Percentiles rank a stretch among this genome's conserved stretches.
phyloP scores from a whole-genome alignment of 2,329 filamentous ascomycete genomes.

The Trichoderma sp. region DNA sequence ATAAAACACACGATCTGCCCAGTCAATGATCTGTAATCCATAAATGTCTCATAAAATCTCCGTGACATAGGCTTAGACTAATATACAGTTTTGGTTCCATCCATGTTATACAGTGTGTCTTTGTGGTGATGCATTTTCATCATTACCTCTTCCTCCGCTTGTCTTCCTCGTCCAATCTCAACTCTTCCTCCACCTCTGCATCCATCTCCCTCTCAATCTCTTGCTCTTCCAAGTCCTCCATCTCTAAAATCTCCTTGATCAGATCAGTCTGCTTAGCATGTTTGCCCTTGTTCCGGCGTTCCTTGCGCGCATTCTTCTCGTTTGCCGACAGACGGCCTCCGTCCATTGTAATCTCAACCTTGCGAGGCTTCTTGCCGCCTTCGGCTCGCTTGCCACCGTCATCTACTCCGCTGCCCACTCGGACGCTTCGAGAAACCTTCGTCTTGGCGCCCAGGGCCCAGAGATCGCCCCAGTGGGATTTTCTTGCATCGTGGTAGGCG shows the following conservation, averaged over 20 bases:
- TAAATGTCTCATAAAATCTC: background rate
- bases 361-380: constrained; percentile 42
- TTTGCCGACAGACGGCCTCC: constrained; percentile 40
- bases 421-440: constrained; percentile 61
- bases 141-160: background rate
- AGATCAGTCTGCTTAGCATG: constrained; percentile 41
- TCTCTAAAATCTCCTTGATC: constrained; percentile 42
- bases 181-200: constrained; percentile 33
- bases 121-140: background rate
- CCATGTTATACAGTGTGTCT: constrained; percentile 1
- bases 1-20: background rate
- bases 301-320: constrained; percentile 39
- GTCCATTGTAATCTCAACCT: constrained; percentile 40
- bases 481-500: constrained; percentile 90
- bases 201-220: constrained; percentile 37
- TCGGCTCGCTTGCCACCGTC: constrained; percentile 50
- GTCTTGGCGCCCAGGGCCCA: constrained; percentile 97
- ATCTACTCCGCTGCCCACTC: constrained; percentile 55
- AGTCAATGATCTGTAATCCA: background rate
- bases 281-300: constrained; percentile 46
- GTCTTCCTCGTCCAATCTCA: constrained; percentile 22
- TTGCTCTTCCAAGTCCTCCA: constrained; percentile 36
- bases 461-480: constrained; percentile 86
- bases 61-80: background rate
- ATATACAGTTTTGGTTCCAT: background rate